Evolutionary conservation across 495 filamentous ascomycete species (phyloP), one percentile per base, ranked within the genome.

Genomic region (Talaromyces borbonicus): DNA sequence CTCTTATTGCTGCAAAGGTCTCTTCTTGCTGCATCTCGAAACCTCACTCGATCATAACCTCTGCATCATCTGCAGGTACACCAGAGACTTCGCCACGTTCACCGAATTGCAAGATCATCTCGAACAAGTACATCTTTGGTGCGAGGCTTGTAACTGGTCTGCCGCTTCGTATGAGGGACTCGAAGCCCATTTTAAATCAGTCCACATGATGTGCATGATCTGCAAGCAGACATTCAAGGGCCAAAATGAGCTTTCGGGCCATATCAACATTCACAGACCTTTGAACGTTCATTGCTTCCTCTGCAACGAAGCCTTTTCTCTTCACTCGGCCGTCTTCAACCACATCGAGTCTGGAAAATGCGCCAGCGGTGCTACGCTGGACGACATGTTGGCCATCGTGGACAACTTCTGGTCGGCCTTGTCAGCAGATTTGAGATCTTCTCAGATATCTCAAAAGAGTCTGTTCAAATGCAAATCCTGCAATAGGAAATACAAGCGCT

Each of bases 141-240:
- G 44, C 18, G 44, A 47, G 14, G 8, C 31, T 25, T 47, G 44
- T 11, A 35, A 47, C 44, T 47, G 44, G 29, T 47, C 7, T 5
- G 44, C 27, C 8, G 16, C 44, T 11, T 47, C 44, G 6, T 20
- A 27, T 26, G 29, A 36, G 25, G 31, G 44, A 1, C n/a, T 47
- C 1, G 7, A 24, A 9, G 11, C n/a, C 7, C 44, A 47, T 31
- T 30, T 30, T 30, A 19, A 37, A 19, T 16, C 14, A 15, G 9
- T 1, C 4, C 44, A 47, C 12, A 14, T 18, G 12, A 47, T 47
- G 44, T 47, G 44, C 44, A 4, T 7, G 8, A 37, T 47, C 9
- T 47, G 44, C 29, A 47, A 23, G 22, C 11, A 47, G 19, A 7
- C 4, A 1, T 47, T 47, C 18, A 22, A 11, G 14, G 25, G 23